A percentile compares a stretch with the other conserved stretches of the same genome.
These are phyloP conservation scores for Coemansia sp. DNA, from an alignment of 192 early-diverging fungal species.

Conservation along the genomic window DNA sequence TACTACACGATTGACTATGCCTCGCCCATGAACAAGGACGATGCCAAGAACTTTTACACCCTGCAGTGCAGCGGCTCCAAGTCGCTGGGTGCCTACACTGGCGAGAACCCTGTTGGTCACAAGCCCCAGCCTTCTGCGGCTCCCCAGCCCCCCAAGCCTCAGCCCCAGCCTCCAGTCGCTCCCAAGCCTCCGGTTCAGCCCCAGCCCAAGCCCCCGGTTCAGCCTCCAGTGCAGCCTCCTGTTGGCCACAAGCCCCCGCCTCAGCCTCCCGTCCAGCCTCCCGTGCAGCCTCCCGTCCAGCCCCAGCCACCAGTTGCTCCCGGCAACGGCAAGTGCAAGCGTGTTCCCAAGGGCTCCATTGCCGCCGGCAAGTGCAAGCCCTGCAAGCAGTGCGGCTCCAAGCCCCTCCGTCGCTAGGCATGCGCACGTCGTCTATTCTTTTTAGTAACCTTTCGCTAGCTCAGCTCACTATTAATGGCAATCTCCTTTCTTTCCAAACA, in stretches of 20 bases:
- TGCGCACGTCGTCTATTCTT: not conserved
- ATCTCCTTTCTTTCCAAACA: not conserved
- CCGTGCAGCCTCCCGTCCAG: not conserved
- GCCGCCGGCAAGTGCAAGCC: conserved; percentile 56
- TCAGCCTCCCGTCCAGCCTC: not conserved
- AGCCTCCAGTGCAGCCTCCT: not conserved
- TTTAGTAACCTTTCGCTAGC: not conserved
- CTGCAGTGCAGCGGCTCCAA: conserved; percentile 28
- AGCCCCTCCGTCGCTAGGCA: conserved; percentile 36
- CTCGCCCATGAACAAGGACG: conserved; percentile 22
- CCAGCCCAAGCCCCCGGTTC: not conserved
- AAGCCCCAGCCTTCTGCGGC: not conserved
- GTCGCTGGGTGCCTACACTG: conserved; percentile 24
- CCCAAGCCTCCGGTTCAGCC: not conserved
- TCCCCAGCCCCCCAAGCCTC: not conserved
- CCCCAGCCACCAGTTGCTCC: not conserved
- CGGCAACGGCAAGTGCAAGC: conserved; percentile 49
- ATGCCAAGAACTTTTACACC: conserved; percentile 21
- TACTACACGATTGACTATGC: conserved; percentile 45
- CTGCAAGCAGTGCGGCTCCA: conserved; percentile 44
- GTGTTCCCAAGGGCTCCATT: conserved; percentile 51
- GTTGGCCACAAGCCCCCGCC: not conserved
- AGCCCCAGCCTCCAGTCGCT: not conserved
- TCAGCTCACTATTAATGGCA: conserved; percentile 3
- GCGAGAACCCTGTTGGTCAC: conserved; percentile 13